These are phyloP conservation scores for Edaphochlamys debaryana DNA, from an alignment of 139 green algal species.

Conservation along the genomic window DNA sequence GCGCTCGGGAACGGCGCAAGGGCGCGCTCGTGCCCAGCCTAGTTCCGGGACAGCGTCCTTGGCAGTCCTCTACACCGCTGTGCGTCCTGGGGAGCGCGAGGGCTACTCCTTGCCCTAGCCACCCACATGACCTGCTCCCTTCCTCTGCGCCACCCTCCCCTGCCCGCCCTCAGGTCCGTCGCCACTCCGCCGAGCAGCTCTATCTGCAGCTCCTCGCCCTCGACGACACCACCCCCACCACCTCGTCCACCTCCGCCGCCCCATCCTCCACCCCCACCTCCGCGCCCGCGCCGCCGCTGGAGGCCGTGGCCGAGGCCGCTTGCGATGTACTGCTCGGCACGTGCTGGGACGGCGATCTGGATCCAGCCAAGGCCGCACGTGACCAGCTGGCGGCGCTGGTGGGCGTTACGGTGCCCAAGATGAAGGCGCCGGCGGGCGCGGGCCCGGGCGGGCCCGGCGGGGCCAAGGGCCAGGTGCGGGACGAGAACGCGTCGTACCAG, in stretches of 20 bases:
- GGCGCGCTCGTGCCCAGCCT: too few species aligned
- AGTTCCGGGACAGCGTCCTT: too few species aligned
- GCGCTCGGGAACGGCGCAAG: too few species aligned
- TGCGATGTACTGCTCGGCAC: slow-evolving; percentile 64
- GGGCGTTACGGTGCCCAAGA: slow-evolving; percentile 50
- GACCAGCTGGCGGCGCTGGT: slow-evolving; percentile 52
- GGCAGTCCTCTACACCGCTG: too few species aligned
- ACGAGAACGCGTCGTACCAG: slow-evolving; percentile 76
- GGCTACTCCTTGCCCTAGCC: too few species aligned
- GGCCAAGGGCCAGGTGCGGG: too few species aligned
- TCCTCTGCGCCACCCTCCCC: background rate
- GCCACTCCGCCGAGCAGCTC: slow-evolving; percentile 83
- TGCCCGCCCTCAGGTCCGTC: slow-evolving; percentile 63
- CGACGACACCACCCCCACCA: too few species aligned
- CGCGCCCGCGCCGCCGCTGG: background rate
- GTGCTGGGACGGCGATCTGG: slow-evolving; percentile 75
- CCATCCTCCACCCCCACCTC: background rate
- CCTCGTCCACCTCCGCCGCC: background rate
- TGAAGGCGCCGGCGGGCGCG: slow-evolving; percentile 36
- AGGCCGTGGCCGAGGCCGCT: slow-evolving; percentile 42
- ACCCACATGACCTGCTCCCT: too few species aligned
- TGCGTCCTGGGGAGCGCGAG: too few species aligned
- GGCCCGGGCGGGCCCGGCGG: background rate
- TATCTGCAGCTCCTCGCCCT: slow-evolving; percentile 82
- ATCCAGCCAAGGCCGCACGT: slow-evolving; percentile 53